Base-by-base conservation (phyloP, 345 rosid genomes). In the Linum usitatissimum region DNA sequence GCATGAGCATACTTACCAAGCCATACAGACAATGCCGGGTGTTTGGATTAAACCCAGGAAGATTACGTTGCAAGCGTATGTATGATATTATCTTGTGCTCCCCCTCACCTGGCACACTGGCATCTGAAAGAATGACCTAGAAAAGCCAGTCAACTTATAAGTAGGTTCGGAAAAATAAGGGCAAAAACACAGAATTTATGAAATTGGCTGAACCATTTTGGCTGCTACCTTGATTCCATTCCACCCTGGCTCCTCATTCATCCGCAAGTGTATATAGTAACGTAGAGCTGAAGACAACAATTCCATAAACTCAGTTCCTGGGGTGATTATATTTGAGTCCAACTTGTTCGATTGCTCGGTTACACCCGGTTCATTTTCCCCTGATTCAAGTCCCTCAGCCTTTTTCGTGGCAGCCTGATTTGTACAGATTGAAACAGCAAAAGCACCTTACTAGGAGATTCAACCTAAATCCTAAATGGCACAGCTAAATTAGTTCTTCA, bases 1-100 rank as follows among this genome's bases (percentile, higher is more conserved):
- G 38, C 1, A 18, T 20, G 65, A 64, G 59, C 19, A 42, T 17
- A 49, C 40, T 64, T 65, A 75, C 79, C 76, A 71, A 55, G 21
- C 79, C 79, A 75, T 71, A 75, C 59, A 75, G 17, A 62, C 79
- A 75, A 48, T 75, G 76, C 12, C 70, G 73, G 20, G 73, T 68
- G 42, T 75, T 75, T 53, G 76, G 79, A 71, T 75, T 68, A 62
- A 9, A 71, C 21, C 71, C 79, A 2, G 76, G 79, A 7, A 71
- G 55, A 62, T 68, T 72, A 21, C 79, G 61, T 56, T 75, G 79
- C 63, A 75, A 45, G 55, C 71, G 76, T 48, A 75, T 75, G 54
- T 61, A 75, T 40, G 79, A 75, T 73, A 71, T 71, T 31, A 75
- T 65, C 76, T 75, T 71, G 39, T 75, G 79, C 68, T 75, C 79